These are phyloP conservation scores for Spergularia marina DNA, from an alignment of 148 eudicot species.

Conservation along the genomic window DNA sequence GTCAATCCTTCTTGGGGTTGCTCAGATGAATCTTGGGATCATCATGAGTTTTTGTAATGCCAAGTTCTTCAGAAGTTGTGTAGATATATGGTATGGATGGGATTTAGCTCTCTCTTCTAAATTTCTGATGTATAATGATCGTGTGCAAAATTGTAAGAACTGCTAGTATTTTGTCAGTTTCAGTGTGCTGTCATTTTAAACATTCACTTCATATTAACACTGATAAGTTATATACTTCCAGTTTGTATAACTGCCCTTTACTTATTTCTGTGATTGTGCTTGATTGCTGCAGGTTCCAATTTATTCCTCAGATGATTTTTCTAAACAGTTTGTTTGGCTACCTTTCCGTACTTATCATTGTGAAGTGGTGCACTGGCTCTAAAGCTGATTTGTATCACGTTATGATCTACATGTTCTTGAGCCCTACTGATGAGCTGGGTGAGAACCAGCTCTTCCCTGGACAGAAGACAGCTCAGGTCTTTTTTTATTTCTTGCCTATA, in stretches of 20 bases:
- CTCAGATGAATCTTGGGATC: conserved; percentile 63
- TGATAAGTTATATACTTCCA: not conserved
- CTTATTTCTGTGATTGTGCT: conserved; percentile 4
- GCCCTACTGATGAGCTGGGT: conserved; percentile 89
- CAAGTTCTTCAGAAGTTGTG: conserved; percentile 40
- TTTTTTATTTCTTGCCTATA: not conserved
- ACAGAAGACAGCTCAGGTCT: conserved; percentile 79
- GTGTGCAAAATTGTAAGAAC: not conserved
- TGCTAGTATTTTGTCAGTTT: not conserved
- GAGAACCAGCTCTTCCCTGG: conserved; percentile 92
- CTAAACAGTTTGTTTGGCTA: conserved; percentile 59
- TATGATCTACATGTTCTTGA: conserved; percentile 58
- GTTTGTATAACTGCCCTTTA: not conserved
- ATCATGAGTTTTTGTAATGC: conserved; percentile 56
- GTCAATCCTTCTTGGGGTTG: conserved; percentile 62
- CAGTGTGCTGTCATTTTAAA: not conserved
- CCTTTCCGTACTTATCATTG: conserved; percentile 47
- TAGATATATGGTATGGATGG: conserved; percentile 46
- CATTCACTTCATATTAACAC: not conserved
- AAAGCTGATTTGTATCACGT: conserved; percentile 58
- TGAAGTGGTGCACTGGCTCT: conserved; percentile 65
- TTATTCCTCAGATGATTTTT: conserved; percentile 58
- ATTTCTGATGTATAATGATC: not conserved
- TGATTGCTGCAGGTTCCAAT: conserved; percentile 44
- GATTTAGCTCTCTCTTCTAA: not conserved